Percentiles rank a stretch among this genome's conserved stretches.
These are phyloP conservation scores for Aspergillus alliaceus DNA, from an alignment of 2,329 filamentous ascomycete genomes.

Conservation along the genomic window DNA sequence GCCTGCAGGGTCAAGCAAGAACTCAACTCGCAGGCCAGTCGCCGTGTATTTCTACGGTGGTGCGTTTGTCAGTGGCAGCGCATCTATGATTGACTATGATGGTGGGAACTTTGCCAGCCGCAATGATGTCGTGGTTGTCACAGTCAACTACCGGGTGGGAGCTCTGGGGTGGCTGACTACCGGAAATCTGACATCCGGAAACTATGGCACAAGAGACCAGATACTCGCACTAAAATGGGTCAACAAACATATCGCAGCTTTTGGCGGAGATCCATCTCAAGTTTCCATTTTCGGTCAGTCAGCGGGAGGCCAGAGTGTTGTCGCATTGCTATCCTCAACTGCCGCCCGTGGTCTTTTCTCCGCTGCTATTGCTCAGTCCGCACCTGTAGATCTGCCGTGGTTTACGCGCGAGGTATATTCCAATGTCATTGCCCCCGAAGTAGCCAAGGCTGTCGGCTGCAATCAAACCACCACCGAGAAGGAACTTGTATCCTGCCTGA, in stretches of 20 bases:
- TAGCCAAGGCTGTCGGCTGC: conserved; percentile 25
- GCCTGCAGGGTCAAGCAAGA: conserved; percentile 12
- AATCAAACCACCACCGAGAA: conserved; percentile 12
- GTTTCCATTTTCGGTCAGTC: conserved; percentile 39
- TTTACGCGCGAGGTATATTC: conserved; percentile 25
- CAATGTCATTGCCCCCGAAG: conserved; percentile 17
- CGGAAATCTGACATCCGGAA: conserved; percentile 35
- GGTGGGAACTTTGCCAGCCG: conserved; percentile 37
- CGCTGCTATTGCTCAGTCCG: conserved; percentile 27
- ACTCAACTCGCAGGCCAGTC: conserved; percentile 18
- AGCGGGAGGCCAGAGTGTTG: conserved; percentile 54
- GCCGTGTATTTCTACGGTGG: conserved; percentile 38
- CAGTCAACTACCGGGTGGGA: conserved; percentile 37
- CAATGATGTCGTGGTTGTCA: conserved; percentile 37
- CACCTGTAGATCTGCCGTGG: conserved; percentile 28
- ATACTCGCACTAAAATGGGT: conserved; percentile 32
- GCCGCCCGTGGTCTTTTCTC: conserved; percentile 28
- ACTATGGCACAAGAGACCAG: conserved; percentile 34
- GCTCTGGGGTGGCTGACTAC: conserved; percentile 33
- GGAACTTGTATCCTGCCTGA: conserved; percentile 22
- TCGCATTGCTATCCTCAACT: conserved; percentile 26
- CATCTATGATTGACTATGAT: conserved; percentile 31
- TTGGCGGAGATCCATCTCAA: conserved; percentile 30
- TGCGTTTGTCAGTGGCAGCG: conserved; percentile 27
- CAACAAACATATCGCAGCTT: conserved; percentile 24